A percentile compares a stretch with the other conserved stretches of the same genome.
Evolutionary conservation across 2,329 filamentous ascomycete species (phyloP).

Genomic region (Colletotrichum acutatum): DNA sequence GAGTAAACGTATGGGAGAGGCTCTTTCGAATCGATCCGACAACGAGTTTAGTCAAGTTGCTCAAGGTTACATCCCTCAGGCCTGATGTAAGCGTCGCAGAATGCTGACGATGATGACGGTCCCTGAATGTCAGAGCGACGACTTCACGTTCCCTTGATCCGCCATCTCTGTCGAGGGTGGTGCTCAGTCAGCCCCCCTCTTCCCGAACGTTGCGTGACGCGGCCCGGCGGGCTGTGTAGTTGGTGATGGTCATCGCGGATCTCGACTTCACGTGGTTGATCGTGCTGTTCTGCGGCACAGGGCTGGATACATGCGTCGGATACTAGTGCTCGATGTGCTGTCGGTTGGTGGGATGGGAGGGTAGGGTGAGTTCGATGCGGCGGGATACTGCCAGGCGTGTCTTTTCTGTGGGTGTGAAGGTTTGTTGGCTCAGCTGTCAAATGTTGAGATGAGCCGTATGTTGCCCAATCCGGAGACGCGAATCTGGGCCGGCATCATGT

Average conservation of each 20-base stretch:
- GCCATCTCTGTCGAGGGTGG: neutral
- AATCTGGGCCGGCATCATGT: neutral
- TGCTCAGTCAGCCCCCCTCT: conserved; percentile 8
- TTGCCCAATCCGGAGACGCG: neutral
- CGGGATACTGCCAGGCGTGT: neutral
- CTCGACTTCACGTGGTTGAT: neutral
- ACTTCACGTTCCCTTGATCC: neutral
- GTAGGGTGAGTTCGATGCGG: neutral
- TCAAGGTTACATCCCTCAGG: neutral
- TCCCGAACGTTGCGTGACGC: neutral
- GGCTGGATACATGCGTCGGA: neutral
- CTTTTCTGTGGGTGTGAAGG: neutral
- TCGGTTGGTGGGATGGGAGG: neutral
- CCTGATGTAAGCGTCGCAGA: neutral
- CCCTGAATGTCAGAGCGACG: neutral
- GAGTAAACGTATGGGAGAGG: neutral
- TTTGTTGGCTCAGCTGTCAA: neutral
- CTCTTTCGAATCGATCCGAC: neutral
- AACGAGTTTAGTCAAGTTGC: neutral
- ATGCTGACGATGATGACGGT: neutral
- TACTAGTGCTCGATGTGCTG: neutral
- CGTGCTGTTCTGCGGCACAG: neutral
- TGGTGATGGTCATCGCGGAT: neutral
- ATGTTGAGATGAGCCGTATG: neutral
- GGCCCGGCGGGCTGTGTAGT: neutral